Conservation (phyloP, 2,329 filamentous ascomycete species). For the Aureobasidium sp. region DNA sequence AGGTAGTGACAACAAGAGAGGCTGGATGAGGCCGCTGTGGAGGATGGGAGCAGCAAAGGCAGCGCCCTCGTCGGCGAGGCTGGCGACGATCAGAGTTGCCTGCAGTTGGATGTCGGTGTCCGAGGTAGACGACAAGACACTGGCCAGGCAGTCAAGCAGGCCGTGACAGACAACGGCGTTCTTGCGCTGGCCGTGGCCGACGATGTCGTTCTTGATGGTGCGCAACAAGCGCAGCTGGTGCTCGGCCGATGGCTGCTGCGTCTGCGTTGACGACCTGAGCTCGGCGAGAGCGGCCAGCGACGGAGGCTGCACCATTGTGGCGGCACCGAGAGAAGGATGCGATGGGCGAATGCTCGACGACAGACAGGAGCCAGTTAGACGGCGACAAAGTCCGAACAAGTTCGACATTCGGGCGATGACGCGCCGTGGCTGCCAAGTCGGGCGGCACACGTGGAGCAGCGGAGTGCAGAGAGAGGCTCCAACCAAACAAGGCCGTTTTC, state of each 20-base stretch:
- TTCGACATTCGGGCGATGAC: too few species aligned
- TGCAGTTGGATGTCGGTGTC: conserved; percentile 67
- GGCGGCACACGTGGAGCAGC: too few species aligned
- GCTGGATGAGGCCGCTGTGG: conserved; percentile 15
- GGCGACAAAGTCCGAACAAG: too few species aligned
- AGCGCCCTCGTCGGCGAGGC: conserved; percentile 64
- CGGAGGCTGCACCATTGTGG: conserved; percentile 19
- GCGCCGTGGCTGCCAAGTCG: too few species aligned
- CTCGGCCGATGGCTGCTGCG: conserved; percentile 21
- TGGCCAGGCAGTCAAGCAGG: conserved; percentile 55
- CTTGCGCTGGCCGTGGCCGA: conserved; percentile 84
- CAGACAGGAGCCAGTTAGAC: too few species aligned
- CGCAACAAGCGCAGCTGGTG: conserved; percentile 54
- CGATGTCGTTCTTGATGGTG: conserved; percentile 77
- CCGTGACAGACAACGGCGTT: conserved; percentile 68
- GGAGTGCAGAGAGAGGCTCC: too few species aligned
- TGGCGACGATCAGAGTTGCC: conserved; percentile 76
- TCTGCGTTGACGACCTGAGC: conserved; percentile 20
- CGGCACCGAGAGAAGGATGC: background rate
- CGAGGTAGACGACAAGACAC: conserved; percentile 40
- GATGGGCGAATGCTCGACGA: background rate
- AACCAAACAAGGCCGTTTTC: background rate
- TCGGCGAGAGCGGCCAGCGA: conserved; percentile 18
- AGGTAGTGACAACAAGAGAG: conserved; percentile 11
- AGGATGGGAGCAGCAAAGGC: conserved; percentile 30